phyloP scores from a whole-genome alignment of 2,329 filamentous ascomycete species.

The Calonectria crousiana region DNA sequence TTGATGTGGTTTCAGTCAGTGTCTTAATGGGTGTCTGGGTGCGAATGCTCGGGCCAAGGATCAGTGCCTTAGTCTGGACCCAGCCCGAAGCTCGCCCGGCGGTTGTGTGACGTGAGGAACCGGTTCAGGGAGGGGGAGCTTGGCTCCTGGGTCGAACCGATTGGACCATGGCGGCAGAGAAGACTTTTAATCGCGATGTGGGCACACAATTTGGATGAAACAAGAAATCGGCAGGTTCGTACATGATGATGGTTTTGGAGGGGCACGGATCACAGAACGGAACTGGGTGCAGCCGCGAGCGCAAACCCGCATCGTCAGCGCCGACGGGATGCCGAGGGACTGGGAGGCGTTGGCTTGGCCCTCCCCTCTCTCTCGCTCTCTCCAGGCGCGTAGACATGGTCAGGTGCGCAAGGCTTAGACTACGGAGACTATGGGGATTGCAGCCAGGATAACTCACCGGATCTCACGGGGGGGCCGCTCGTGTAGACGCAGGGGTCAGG shows the following conservation, averaged over 20 bases:
- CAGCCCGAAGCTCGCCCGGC: neutral
- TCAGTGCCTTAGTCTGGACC: neutral
- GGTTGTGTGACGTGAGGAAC: neutral
- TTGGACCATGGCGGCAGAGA: neutral
- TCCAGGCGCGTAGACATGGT: neutral
- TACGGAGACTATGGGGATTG: neutral
- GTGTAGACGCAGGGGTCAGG: conserved; percentile 9
- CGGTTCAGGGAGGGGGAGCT: neutral
- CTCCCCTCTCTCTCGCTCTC: neutral
- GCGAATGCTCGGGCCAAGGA: neutral
- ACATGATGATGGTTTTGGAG: conserved; percentile 1
- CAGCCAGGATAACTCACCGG: neutral
- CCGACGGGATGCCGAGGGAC: neutral
- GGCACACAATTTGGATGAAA: conserved; percentile 27
- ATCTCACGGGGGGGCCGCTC: conserved; percentile 10
- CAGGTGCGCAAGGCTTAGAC: conserved; percentile 8
- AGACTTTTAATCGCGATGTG: conserved; percentile 8
- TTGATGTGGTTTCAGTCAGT: neutral
- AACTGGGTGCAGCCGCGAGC: neutral
- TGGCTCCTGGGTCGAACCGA: neutral
- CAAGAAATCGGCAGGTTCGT: conserved; percentile 18
- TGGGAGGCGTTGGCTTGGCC: neutral
- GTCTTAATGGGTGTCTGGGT: neutral
- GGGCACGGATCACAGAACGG: conserved; percentile 7
- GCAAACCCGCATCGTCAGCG: neutral